Evolutionary conservation across 345 rosid genomes (phyloP).

Genomic region (Psidium guajava): DNA sequence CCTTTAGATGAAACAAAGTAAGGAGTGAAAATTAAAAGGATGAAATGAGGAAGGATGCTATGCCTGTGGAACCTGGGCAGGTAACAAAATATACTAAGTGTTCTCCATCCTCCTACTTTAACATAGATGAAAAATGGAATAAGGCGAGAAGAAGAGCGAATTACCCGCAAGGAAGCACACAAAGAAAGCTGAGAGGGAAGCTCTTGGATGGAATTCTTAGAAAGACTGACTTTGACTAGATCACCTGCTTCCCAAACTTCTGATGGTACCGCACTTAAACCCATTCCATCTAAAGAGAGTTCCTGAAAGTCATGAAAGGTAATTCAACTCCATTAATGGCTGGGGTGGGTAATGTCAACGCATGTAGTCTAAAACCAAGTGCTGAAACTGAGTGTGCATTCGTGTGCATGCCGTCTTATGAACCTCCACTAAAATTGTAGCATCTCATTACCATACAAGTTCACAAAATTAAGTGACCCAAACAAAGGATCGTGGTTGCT

Average conservation of each 20-base stretch:
- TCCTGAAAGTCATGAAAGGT: slow-evolving; percentile 33
- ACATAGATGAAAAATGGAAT: background rate
- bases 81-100: background rate
- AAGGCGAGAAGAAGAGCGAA: background rate
- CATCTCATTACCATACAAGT: background rate
- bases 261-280: slow-evolving; percentile 63
- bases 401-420: background rate
- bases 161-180: slow-evolving; percentile 62
- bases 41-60: background rate
- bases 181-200: slow-evolving; percentile 69
- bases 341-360: background rate
- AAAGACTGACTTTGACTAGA: slow-evolving; percentile 60
- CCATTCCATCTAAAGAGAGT: slow-evolving; percentile 63
- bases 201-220: slow-evolving; percentile 71
- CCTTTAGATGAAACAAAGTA: background rate
- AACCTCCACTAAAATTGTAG: background rate
- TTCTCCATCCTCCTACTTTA: background rate
- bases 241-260: slow-evolving; percentile 79
- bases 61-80: background rate
- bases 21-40: background rate
- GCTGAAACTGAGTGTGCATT: background rate
- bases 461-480: background rate
- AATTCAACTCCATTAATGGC: background rate
- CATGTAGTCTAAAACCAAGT: background rate
- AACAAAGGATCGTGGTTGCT: background rate